Conservation (phyloP, 306 rosid species). For the Castanospermum australe region DNA sequence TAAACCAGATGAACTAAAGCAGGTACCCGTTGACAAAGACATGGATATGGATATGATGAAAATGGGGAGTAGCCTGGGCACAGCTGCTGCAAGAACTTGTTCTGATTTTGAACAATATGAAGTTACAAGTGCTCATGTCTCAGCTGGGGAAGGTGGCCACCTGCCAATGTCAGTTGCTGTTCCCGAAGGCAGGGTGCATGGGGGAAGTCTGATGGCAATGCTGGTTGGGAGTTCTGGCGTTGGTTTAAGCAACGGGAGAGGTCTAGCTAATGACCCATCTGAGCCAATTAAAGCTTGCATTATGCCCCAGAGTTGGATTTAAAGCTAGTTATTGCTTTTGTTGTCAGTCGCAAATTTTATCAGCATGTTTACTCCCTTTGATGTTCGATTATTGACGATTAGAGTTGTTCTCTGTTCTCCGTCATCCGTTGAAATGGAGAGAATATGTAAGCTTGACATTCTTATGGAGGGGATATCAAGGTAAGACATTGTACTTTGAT, state of each 20-base stretch:
- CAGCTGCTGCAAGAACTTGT: neutral
- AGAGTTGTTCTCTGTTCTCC: constrained; percentile 11
- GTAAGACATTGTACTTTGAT: constrained; percentile 32
- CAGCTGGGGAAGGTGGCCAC: constrained; percentile 22
- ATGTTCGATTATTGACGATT: constrained; percentile 18
- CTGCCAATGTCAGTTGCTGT: constrained; percentile 2
- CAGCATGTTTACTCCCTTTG: constrained; percentile 24
- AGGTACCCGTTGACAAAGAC: constrained; percentile 19
- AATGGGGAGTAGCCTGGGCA: constrained; percentile 10
- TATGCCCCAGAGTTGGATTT: constrained; percentile 50
- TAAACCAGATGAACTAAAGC: constrained; percentile 40
- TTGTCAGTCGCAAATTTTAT: constrained; percentile 28
- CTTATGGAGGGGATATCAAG: constrained; percentile 25
- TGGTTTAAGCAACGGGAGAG: constrained; percentile 31
- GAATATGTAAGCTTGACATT: constrained; percentile 22
- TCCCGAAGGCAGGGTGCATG: constrained; percentile 82
- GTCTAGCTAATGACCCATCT: constrained; percentile 20
- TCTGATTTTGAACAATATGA: constrained; percentile 24
- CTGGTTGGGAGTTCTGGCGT: constrained; percentile 40
- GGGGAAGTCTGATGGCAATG: constrained; percentile 71
- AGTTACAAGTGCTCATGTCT: constrained; percentile 10
- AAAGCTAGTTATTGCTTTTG: neutral
- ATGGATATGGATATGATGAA: constrained; percentile 42
- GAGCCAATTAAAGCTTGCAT: constrained; percentile 29
- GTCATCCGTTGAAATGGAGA: constrained; percentile 36